Conservation (phyloP, 2,329 filamentous ascomycete species). For the Trichoderma atroviride region DNA sequence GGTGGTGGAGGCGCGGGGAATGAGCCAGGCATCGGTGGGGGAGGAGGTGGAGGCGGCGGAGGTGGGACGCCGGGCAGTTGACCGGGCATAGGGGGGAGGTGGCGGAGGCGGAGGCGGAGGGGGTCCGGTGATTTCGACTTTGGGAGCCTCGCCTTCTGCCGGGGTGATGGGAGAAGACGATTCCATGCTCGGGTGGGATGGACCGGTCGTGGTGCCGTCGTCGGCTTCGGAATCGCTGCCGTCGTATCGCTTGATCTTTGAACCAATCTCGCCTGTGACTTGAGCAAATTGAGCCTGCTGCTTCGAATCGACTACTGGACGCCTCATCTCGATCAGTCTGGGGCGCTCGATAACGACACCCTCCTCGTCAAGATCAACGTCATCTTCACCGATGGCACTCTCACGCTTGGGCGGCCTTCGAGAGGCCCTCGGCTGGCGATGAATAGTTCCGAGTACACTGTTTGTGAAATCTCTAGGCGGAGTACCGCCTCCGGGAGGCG, state of each 20-base stretch:
- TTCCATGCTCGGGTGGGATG: constrained; percentile 75
- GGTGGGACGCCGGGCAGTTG: constrained; percentile 36
- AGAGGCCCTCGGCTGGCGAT: constrained; percentile 60
- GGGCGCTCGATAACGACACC: constrained; percentile 76
- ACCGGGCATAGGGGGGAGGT: constrained; percentile 44
- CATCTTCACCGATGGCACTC: constrained; percentile 52
- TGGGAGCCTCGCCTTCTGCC: constrained; percentile 61
- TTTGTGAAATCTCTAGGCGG: constrained; percentile 67
- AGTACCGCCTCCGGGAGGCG: constrained; percentile 52
- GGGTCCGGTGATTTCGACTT: constrained; percentile 59
- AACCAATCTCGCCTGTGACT: constrained; percentile 69
- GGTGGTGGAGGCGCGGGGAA: constrained; percentile 48
- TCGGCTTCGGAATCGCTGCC: constrained; percentile 72
- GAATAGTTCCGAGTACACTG: constrained; percentile 73
- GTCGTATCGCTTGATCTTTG: constrained; percentile 73
- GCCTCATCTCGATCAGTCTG: constrained; percentile 74
- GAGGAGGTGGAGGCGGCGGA: constrained; percentile 44
- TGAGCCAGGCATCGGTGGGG: constrained; percentile 44
- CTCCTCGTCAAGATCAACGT: constrained; percentile 55
- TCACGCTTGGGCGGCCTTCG: constrained; percentile 57
- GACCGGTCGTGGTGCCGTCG: constrained; percentile 70
- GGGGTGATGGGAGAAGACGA: constrained; percentile 70
- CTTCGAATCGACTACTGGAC: constrained; percentile 67
- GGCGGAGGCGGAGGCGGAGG: constrained; percentile 38
- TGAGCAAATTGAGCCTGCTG: constrained; percentile 68